Percentiles rank a stretch among this genome's conserved stretches.
phyloP scores from a whole-genome alignment of 768 basidiomycete species.

The Termitomyces sp. region DNA sequence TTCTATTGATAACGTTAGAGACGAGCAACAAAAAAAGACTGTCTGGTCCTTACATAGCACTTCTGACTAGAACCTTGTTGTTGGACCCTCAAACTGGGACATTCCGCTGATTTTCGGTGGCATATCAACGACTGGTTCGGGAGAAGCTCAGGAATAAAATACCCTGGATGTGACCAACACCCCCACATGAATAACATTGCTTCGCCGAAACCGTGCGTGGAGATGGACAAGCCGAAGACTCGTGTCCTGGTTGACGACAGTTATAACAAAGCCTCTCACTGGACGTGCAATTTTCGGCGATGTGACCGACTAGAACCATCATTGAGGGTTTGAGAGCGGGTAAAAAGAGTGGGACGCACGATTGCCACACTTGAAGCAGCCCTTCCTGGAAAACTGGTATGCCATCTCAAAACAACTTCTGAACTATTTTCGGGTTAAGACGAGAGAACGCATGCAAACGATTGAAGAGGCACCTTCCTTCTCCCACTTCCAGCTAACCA shows the following conservation, averaged over 20 bases:
- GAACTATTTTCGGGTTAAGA: slow-evolving; percentile 19
- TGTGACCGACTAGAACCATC: slow-evolving; percentile 72
- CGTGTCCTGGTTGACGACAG: slow-evolving; percentile 92
- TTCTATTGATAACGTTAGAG: slow-evolving; percentile 41
- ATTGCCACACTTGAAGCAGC: slow-evolving; percentile 93
- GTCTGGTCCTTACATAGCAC: slow-evolving; percentile 66
- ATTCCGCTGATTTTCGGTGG: slow-evolving; percentile 53
- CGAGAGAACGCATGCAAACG: not conserved
- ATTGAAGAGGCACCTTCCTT: slow-evolving; percentile 50
- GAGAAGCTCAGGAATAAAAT: slow-evolving; percentile 1
- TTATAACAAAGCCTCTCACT: slow-evolving; percentile 92
- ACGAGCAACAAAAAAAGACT: not conserved
- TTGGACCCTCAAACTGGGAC: slow-evolving; percentile 73
- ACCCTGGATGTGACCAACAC: slow-evolving; percentile 85
- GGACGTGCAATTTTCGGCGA: slow-evolving; percentile 89
- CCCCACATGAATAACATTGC: slow-evolving; percentile 93
- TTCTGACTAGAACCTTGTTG: slow-evolving; percentile 66
- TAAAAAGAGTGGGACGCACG: slow-evolving; percentile 46
- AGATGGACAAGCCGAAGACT: slow-evolving; percentile 83
- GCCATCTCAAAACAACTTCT: slow-evolving; percentile 63
- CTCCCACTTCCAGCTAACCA: slow-evolving; percentile 74
- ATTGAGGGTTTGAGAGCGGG: slow-evolving; percentile 1
- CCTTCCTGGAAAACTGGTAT: slow-evolving; percentile 82
- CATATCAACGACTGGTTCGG: slow-evolving; percentile 3
- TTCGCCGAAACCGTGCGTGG: slow-evolving; percentile 82